Evolutionary conservation across 805 yeast genomes (phyloP), one percentile per base, ranked within the genome.

Genomic region (Ogataea angusta): DNA sequence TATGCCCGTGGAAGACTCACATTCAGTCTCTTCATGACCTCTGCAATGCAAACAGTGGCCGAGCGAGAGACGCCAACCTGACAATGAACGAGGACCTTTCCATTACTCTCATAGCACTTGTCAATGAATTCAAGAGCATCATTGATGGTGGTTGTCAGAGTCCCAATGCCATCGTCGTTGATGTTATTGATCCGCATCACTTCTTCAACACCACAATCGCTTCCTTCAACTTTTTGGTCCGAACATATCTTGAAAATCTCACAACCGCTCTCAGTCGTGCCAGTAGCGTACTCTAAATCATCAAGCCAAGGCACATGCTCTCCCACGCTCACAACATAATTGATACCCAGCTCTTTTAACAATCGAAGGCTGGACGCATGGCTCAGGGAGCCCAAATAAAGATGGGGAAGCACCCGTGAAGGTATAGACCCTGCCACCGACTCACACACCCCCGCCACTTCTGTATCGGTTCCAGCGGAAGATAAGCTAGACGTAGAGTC

Each of bases 31-130:
- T 78, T 76, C 96, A 91, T 90, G 27, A 87, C 91, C 57, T 89
- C 97, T 1, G 96, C 96, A 50, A 91, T 91, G 52, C 95, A 91
- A 9, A 91, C 95, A 0, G 97, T 87, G 0, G 97, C 98, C 3
- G 95, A 86, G 40, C 98, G 69, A 0, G 96, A 86, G 3, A 91
- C 98, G 0, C 98, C 98, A 34, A 88, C 97, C 56, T 95, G 85
- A 54, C 98, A 91, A 60, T 91, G 98, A 9, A 91, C 90, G 45
- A 91, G 68, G 2, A 82, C 78, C 33, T 74, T 75, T 16, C 76
- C 77, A 26, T 63, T 64, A 1, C 51, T 49, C 15, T 59, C 49
- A 47, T 68, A 66, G 14, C 76, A 75, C 19, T 69, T 72, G 38
- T 85, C 83, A 37, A 89, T 76, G 54, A 79, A 86, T 2, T 73